Evolutionary conservation across 2,329 filamentous ascomycete genomes (phyloP), one percentile per base, ranked within the genome.

Genomic region (Cladobotryum mycophilum): DNA sequence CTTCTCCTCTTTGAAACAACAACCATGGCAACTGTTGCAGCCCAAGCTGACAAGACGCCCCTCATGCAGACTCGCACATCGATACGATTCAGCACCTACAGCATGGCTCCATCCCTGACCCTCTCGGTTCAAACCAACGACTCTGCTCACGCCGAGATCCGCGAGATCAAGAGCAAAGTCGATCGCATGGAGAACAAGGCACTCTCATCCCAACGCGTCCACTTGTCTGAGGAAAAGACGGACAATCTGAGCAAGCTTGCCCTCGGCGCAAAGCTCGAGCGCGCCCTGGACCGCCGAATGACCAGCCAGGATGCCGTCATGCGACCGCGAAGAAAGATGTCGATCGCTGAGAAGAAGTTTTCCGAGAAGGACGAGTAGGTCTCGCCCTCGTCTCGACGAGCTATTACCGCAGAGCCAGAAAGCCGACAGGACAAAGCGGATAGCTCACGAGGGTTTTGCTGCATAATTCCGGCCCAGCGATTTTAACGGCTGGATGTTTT

Each of bases 111-210:
- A 14, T 81, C 78, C 15, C 63, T 93, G 65, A 80, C 85, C 18
- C 70, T 76, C 48, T 80, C 77, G 33, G 67, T 78, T 52, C 69
- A 66, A 57, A 78, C 75, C 25, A 75, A 65, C 57, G 78, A 82
- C 66, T 80, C 78, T 41, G 76, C 73, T 44, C 72, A 75, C 45
- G 75, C 76, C 59, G 79, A 82, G 66, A 80, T 82, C 60, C 71
- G 71, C 67, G 81, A 88, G 59, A 89, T 93, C 68, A 86, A 88
- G 61, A 81, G 85, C 54, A 85, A 87, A 53, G 81, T 96, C 56
- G 85, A 89, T 62, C 88, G 90, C 63, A 87, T 96, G 72, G 88
- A 95, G 70, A 93, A 95, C 76, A 89, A 89, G 71, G 87, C 86
- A 45, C 82, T 96, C 25, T 75, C 82, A 60, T 81, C 86, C 61